Conservation (phyloP, 2,329 filamentous ascomycete genomes). For the Aspergillus oerlinghausenensis region DNA sequence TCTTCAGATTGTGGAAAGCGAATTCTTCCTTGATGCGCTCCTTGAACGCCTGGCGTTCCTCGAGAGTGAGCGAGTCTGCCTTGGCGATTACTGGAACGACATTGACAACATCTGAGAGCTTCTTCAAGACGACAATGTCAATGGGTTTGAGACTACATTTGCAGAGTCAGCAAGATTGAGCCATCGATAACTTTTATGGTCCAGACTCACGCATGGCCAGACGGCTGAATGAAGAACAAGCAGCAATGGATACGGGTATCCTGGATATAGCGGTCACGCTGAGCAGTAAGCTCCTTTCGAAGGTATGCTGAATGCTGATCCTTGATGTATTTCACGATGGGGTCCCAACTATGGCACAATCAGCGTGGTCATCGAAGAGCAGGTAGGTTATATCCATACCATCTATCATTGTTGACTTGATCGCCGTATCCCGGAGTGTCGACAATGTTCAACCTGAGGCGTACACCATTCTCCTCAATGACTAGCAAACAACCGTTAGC, state of each 20-base stretch:
- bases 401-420: slow-evolving; percentile 99
- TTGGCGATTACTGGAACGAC: slow-evolving; percentile 99
- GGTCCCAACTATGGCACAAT: slow-evolving; percentile 68
- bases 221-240: slow-evolving; percentile 98
- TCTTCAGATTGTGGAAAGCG: slow-evolving; percentile 98
- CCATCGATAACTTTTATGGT: slow-evolving; percentile 1
- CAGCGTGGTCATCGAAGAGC: slow-evolving; percentile 11
- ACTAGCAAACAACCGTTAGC: slow-evolving; percentile 43
- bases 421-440: slow-evolving; percentile 98
- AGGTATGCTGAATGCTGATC: slow-evolving; percentile 99
- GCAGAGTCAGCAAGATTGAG: neutral
- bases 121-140: slow-evolving; percentile 99
- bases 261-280: slow-evolving; percentile 98
- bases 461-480: slow-evolving; percentile 98
- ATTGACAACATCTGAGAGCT: slow-evolving; percentile 98
- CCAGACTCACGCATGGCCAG: slow-evolving; percentile 69
- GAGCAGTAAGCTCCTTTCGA: slow-evolving; percentile 97
- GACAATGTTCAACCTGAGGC: slow-evolving; percentile 95
- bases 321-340: slow-evolving; percentile 99
- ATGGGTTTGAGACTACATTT: slow-evolving; percentile 75
- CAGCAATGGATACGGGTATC: slow-evolving; percentile 99
- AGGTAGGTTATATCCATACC: slow-evolving; percentile 41
- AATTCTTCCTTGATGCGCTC: slow-evolving; percentile 99
- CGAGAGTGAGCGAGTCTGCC: slow-evolving; percentile 89
- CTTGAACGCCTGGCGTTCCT: slow-evolving; percentile 96